Evolutionary conservation across 495 filamentous ascomycete genomes (phyloP).

Genomic region (Neurospora tetraspora): DNA sequence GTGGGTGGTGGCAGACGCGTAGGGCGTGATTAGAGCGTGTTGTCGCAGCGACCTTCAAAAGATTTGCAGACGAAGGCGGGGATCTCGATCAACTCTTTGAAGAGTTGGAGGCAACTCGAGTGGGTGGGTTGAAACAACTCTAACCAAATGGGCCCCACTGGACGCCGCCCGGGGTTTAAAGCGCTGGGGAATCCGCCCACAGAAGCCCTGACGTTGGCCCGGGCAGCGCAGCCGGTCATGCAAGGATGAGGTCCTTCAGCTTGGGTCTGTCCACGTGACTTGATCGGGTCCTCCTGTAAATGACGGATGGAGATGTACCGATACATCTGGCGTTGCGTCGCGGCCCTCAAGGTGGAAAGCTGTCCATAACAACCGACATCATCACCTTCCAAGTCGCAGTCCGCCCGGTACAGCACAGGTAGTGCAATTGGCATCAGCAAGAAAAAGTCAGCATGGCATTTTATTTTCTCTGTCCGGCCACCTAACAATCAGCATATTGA

Average conservation of each 20-base stretch:
- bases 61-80: not conserved
- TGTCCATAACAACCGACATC: slow-evolving; percentile 14
- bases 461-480: not conserved
- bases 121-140: not conserved
- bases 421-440: not conserved
- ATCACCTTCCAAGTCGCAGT: not conserved
- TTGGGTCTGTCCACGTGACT: slow-evolving; percentile 10
- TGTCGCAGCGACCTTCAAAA: not conserved
- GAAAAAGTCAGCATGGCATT: not conserved
- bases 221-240: not conserved
- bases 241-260: not conserved
- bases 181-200: not conserved
- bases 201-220: not conserved
- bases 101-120: not conserved
- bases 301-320: not conserved
- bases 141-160: not conserved
- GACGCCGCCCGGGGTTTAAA: not conserved
- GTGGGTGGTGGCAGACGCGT: not conserved
- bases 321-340: slow-evolving; percentile 3
- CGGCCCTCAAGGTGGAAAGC: slow-evolving; percentile 13
- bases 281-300: not conserved
- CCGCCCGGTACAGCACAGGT: not conserved
- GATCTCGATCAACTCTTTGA: not conserved
- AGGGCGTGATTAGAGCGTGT: not conserved
- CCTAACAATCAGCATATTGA: not conserved